phyloP scores from a whole-genome alignment of 768 basidiomycete genomes.

The Gloeopeniophorella convolvens region DNA sequence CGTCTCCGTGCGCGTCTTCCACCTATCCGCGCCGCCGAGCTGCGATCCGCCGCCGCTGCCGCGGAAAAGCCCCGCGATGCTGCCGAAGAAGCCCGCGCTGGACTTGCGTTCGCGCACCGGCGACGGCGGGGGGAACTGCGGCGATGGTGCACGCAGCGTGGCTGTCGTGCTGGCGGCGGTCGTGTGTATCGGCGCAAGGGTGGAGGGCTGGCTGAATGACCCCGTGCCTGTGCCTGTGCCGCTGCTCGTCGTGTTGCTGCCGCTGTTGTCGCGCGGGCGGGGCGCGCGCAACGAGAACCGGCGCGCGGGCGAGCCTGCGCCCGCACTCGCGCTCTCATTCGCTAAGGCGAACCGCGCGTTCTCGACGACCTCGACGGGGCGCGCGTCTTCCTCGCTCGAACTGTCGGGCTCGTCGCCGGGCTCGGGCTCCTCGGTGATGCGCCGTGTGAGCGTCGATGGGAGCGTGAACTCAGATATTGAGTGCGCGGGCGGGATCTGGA shows the following conservation, averaged over 20 bases:
- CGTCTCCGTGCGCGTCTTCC: conserved; percentile 34
- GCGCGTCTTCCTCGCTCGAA: conserved; percentile 15
- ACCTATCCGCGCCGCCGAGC: conserved; percentile 17
- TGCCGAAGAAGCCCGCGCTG: conserved; percentile 15
- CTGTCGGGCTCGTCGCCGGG: conserved; percentile 6
- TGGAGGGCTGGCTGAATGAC: conserved; percentile 13
- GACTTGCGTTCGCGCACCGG: conserved; percentile 12
- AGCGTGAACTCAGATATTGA: conserved; percentile 36
- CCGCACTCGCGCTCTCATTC: background rate
- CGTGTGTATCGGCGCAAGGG: background rate
- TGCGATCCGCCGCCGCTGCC: background rate
- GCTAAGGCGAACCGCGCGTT: conserved; percentile 12
- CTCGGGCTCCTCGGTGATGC: conserved; percentile 21
- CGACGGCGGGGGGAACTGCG: background rate
- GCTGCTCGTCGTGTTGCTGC: conserved; percentile 15
- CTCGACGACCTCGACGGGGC: conserved; percentile 17
- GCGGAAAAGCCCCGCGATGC: conserved; percentile 17
- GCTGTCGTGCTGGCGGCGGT: background rate
- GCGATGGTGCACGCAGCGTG: background rate
- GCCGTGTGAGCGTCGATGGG: conserved; percentile 27
- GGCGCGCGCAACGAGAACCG: background rate
- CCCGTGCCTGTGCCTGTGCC: conserved; percentile 18
- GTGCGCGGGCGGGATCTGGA: conserved; percentile 47
- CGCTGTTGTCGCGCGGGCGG: conserved; percentile 3
- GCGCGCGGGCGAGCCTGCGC: background rate